Evolutionary conservation across 768 basidiomycete genomes (phyloP), one percentile per base, ranked within the genome.

Genomic region (Neoboletus subvelutipes): DNA sequence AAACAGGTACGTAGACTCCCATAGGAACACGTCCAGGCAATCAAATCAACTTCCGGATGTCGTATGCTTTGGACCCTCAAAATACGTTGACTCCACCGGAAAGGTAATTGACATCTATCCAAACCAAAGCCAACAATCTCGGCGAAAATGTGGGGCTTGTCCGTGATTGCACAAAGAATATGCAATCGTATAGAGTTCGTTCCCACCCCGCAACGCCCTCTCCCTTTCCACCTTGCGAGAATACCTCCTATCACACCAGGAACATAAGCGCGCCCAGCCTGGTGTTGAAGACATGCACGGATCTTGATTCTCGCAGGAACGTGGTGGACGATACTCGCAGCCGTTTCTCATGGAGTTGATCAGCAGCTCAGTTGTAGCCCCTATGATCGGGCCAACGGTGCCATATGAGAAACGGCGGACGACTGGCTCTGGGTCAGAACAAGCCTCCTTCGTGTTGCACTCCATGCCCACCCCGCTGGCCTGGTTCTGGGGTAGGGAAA

Each of bases 381-480:
- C 29, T 50, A 37, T 40, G 34, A 28, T 39, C 10, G 17, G 31
- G 13, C 17, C 10, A 33, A 11, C 11, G 34, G 20, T 36, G 40
- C 20, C 31, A 41, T 42, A 43, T 52, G n/a, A 45, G 48, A 55
- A 33, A 53, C 39, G 7, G 40, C 17, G 33, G 17, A 36, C 22
- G 26, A 41, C 17, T 28, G 24, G 54, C 57, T 42, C 59, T 28
- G 20, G 55, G 39, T 26, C 50, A 52, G 46, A 52, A 48, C 1
- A 10, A 39, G 71, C 77, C 56, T 66, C 72, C 66, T 78, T 77
- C 12, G 74, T 77, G 12, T 73, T 75, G 42, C n/a, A 36, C 52
- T 41, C 26, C 17, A 10, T 41, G 46, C 13, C 12, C 11, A 33
- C 37, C 50, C n/a, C 69, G 67, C n/a, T 65, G 55, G 55, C 67